These are phyloP conservation scores for Lenzites betulinus DNA, from an alignment of 768 basidiomycete genomes.

Conservation along the genomic window DNA sequence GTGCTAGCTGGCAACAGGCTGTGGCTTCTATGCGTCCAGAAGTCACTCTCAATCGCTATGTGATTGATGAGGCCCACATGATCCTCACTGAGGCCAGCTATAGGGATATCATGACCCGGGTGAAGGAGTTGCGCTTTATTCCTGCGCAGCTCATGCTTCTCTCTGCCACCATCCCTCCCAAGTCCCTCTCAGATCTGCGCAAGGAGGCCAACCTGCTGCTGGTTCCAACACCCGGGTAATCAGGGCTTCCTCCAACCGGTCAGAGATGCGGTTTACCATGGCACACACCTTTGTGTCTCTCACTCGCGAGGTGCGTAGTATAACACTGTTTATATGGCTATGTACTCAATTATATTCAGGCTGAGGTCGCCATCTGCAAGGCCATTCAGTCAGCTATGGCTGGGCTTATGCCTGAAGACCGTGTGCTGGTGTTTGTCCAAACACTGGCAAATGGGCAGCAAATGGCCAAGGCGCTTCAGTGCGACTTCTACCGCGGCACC, in stretches of 20 bases:
- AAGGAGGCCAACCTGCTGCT: background rate
- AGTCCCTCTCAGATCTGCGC: background rate
- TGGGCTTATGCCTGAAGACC: background rate
- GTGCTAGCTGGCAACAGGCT: background rate
- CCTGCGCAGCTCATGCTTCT: constrained; percentile 5
- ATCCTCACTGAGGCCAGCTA: constrained; percentile 2
- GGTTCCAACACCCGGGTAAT: background rate
- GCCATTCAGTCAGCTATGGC: no score
- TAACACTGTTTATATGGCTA: no score
- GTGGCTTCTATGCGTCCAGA: background rate
- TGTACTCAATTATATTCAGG: no score
- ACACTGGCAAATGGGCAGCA: background rate
- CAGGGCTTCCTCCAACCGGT: constrained; percentile 1
- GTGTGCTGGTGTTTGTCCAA: background rate
- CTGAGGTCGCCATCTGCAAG: no score
- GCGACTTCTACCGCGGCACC: constrained; percentile 7
- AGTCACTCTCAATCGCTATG: background rate
- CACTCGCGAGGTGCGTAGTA: no score
- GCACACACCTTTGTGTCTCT: background rate
- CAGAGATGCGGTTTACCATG: background rate
- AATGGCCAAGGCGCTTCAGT: background rate
- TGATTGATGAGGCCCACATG: constrained; percentile 5
- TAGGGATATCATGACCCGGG: background rate
- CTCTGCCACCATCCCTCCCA: constrained; percentile 2
- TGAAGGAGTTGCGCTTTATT: background rate